phyloP scores from a whole-genome alignment of 202 grass and related monocot species.

The Sporobolus alterniflorus region DNA sequence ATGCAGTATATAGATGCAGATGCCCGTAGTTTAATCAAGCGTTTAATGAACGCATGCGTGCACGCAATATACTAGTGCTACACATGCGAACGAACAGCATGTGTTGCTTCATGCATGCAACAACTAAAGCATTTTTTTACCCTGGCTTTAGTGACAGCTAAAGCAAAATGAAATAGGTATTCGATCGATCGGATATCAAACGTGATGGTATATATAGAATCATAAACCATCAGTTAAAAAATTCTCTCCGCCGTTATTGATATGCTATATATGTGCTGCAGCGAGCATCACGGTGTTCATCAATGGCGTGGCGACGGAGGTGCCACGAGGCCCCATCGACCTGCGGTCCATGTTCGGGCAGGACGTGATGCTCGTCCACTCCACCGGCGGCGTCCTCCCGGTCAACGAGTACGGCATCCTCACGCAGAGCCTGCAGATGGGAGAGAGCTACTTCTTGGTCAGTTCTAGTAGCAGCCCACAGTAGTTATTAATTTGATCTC shows the following conservation, averaged over 20 bases:
- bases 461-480: background rate
- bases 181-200: background rate
- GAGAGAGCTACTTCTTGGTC: slow-evolving; percentile 92
- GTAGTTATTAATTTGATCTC: too few relatives aligned
- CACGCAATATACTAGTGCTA: slow-evolving; percentile 13
- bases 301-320: slow-evolving; percentile 81
- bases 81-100: slow-evolving; percentile 21
- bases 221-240: background rate
- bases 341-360: slow-evolving; percentile 70
- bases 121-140: too few relatives aligned
- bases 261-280: slow-evolving; percentile 28
- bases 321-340: slow-evolving; percentile 78
- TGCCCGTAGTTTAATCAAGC: background rate
- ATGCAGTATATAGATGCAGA: background rate
- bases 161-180: background rate
- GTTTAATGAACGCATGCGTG: background rate
- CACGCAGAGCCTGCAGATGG: slow-evolving; percentile 85
- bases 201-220: background rate
- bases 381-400: slow-evolving; percentile 68
- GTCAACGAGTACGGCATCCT: slow-evolving; percentile 80
- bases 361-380: slow-evolving; percentile 74
- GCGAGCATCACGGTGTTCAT: slow-evolving; percentile 88
- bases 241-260: background rate
- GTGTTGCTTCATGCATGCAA: slow-evolving; percentile 1
- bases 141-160: too few relatives aligned